Conservation (phyloP, 2,329 filamentous ascomycete species). For the Colletotrichum melonis region DNA sequence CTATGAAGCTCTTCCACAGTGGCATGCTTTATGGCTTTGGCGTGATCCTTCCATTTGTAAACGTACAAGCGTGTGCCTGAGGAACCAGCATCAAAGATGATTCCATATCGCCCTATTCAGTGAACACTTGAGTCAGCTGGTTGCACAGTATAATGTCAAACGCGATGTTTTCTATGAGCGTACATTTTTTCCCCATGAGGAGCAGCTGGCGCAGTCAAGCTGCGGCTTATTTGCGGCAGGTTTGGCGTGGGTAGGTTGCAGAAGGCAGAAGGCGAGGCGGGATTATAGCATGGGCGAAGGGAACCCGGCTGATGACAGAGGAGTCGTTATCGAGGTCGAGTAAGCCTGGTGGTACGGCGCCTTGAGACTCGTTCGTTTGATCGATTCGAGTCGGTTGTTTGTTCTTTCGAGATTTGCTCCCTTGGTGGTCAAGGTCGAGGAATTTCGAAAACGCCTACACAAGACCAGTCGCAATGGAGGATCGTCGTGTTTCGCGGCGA, state of each 20-base stretch:
- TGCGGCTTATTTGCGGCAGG: neutral
- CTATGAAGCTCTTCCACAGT: constrained; percentile 69
- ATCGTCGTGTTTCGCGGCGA: neutral
- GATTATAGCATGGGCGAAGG: neutral
- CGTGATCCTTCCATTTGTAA: constrained; percentile 90
- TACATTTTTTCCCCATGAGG: constrained; percentile 52
- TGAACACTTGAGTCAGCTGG: constrained; percentile 3
- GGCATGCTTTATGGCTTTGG: constrained; percentile 64
- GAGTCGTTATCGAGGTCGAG: neutral
- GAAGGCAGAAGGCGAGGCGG: neutral
- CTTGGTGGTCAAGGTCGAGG: neutral
- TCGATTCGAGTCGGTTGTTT: neutral
- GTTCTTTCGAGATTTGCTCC: neutral
- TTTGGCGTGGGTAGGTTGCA: neutral
- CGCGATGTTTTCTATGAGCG: constrained; percentile 24
- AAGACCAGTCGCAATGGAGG: neutral
- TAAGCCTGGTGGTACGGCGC: neutral
- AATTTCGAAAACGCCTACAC: constrained; percentile 4
- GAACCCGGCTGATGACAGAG: neutral
- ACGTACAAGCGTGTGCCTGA: constrained; percentile 96
- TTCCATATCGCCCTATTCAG: constrained; percentile 77
- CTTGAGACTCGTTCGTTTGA: neutral
- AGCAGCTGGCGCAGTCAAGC: constrained; percentile 17
- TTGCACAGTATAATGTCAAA: neutral
- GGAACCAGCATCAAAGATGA: constrained; percentile 97